Evolutionary conservation across 2,329 filamentous ascomycete genomes (phyloP).

Genomic region (Neopestalotiopsis sp.): DNA sequence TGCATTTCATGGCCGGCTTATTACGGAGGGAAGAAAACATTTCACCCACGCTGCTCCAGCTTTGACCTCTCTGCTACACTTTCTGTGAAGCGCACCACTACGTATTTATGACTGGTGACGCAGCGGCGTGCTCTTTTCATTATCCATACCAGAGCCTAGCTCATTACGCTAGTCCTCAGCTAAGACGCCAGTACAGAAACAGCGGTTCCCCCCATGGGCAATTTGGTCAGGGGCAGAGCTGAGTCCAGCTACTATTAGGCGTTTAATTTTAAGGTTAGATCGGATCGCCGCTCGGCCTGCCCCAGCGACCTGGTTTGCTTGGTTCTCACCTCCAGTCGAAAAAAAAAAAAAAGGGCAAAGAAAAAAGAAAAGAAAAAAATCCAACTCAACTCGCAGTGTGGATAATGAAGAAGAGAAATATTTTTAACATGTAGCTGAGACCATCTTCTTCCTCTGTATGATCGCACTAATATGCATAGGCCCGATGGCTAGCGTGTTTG

Average conservation of each 20-base stretch:
- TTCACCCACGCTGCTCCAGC: not conserved
- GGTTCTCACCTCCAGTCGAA: not conserved
- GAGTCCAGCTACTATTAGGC: not conserved
- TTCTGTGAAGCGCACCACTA: not conserved
- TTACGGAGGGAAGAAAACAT: not conserved
- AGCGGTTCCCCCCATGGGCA: not conserved
- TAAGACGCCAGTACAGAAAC: not conserved
- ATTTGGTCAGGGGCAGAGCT: not conserved
- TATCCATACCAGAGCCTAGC: not conserved
- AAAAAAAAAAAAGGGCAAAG: too few relatives aligned
- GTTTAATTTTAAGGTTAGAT: conserved; percentile 8
- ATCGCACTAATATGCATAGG: too few relatives aligned
- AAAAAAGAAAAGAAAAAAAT: too few relatives aligned
- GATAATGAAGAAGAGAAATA: not conserved
- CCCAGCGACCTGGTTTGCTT: not conserved
- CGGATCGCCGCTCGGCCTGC: not conserved
- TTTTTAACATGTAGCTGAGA: not conserved
- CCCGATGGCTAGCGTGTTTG: too few relatives aligned
- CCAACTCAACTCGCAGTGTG: too few relatives aligned
- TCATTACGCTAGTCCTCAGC: not conserved
- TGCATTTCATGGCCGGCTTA: not conserved
- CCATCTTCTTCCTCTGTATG: not conserved
- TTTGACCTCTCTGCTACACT: not conserved
- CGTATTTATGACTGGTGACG: not conserved
- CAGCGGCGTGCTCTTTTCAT: not conserved